A percentile compares a stretch with the other conserved stretches of the same genome.
phyloP scores from a whole-genome alignment of 257 asterid genomes.

The Solanum medicagineum region DNA sequence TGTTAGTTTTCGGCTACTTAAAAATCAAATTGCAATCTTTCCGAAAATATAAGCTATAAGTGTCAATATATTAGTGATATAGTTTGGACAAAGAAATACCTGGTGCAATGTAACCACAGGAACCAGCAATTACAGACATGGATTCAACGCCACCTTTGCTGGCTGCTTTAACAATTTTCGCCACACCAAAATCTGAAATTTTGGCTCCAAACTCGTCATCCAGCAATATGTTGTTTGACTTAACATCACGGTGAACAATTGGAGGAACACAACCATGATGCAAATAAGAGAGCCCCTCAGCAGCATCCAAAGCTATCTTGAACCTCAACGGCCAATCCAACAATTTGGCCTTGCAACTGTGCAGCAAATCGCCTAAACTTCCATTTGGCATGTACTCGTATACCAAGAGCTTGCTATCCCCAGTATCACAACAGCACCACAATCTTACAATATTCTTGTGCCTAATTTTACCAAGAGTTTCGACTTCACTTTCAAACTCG shows the following conservation, averaged over 20 bases:
- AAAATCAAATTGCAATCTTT: background rate
- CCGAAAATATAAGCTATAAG: background rate
- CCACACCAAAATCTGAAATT: slow-evolving; percentile 83
- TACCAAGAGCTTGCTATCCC: slow-evolving; percentile 50
- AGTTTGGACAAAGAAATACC: slow-evolving; percentile 21
- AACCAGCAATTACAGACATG: slow-evolving; percentile 78
- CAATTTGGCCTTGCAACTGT: slow-evolving; percentile 21
- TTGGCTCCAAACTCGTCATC: slow-evolving; percentile 55
- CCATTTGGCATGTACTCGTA: slow-evolving; percentile 84
- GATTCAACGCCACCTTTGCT: slow-evolving; percentile 24
- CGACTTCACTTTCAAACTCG: slow-evolving; percentile 59
- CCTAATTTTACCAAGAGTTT: slow-evolving; percentile 64
- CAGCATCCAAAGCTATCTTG: slow-evolving; percentile 60
- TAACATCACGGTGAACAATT: slow-evolving; percentile 79
- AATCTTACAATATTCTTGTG: slow-evolving; percentile 74
- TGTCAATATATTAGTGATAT: background rate
- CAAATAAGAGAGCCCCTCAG: slow-evolving; percentile 78
- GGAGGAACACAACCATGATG: slow-evolving; percentile 86
- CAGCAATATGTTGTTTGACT: slow-evolving; percentile 61
- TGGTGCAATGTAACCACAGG: slow-evolving; percentile 92
- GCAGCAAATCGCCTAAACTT: slow-evolving; percentile 75
- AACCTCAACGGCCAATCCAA: slow-evolving; percentile 65
- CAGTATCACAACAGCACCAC: slow-evolving; percentile 61
- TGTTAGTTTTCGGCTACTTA: background rate
- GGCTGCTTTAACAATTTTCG: slow-evolving; percentile 29